Evolutionary conservation across 2,329 filamentous ascomycete species (phyloP).

Genomic region (Byssochlamys sp.): DNA sequence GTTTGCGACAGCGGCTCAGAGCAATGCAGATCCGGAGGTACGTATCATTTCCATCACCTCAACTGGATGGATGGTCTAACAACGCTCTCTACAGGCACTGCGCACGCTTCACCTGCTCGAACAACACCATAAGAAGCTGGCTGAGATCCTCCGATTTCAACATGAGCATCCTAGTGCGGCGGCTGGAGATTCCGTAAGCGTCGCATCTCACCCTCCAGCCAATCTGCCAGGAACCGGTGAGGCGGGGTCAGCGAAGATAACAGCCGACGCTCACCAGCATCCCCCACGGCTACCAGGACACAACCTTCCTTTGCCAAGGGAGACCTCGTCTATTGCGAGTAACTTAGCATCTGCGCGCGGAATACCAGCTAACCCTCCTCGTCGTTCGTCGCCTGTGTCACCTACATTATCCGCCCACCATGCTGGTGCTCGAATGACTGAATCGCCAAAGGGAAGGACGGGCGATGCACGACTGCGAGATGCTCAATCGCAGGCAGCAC

Average conservation of each 20-base stretch:
- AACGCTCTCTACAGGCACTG: slow-evolving; percentile 53
- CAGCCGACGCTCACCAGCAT: slow-evolving; percentile 25
- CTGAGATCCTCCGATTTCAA: slow-evolving; percentile 67
- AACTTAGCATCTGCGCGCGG: slow-evolving; percentile 79
- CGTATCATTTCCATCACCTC: slow-evolving; percentile 2
- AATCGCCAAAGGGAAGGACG: slow-evolving; percentile 33
- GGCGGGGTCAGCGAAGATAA: slow-evolving; percentile 11
- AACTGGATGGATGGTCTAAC: slow-evolving; percentile 2
- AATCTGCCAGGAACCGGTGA: slow-evolving; percentile 13
- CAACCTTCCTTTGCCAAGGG: slow-evolving; percentile 48
- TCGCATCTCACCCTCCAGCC: slow-evolving; percentile 5
- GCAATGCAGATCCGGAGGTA: slow-evolving; percentile 54
- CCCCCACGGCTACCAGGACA: slow-evolving; percentile 30
- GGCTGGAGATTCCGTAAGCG: slow-evolving; percentile 7
- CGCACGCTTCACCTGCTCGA: slow-evolving; percentile 78
- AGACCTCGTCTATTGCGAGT: slow-evolving; percentile 76
- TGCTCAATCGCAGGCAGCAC: slow-evolving; percentile 10
- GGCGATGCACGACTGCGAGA: slow-evolving; percentile 20
- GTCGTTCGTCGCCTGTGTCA: slow-evolving; percentile 54
- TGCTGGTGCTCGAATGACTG: slow-evolving; percentile 59
- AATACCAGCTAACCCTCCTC: slow-evolving; percentile 49
- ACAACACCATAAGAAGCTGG: slow-evolving; percentile 74
- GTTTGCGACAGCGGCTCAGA: slow-evolving; percentile 71
- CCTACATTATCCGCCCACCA: slow-evolving; percentile 67
- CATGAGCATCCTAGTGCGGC: slow-evolving; percentile 39